These are phyloP conservation scores for Bipolaris gigantea DNA, from an alignment of 2,329 filamentous ascomycete species.

Conservation along the genomic window DNA sequence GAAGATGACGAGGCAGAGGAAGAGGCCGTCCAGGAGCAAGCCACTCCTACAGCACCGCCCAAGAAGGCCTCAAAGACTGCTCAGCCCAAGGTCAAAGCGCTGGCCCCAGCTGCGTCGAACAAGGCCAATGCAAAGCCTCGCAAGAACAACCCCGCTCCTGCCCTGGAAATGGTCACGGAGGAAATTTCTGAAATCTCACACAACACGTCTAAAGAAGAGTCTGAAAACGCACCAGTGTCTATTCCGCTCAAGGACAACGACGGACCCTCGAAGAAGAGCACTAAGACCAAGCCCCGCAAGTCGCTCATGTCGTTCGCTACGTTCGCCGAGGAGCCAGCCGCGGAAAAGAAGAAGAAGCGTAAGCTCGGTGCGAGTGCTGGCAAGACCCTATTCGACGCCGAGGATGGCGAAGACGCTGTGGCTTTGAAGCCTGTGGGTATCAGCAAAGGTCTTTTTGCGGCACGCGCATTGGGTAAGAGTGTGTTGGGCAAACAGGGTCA, in stretches of 20 bases:
- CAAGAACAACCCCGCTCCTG: constrained; percentile 43
- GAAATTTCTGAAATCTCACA: constrained; percentile 42
- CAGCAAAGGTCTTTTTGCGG: constrained; percentile 44
- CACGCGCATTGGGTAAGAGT: constrained; percentile 42
- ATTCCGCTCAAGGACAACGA: constrained; percentile 43
- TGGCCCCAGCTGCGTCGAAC: constrained; percentile 50
- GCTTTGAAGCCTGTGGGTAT: constrained; percentile 38
- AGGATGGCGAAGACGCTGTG: constrained; percentile 36
- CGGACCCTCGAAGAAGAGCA: constrained; percentile 36
- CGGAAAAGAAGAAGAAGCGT: constrained; percentile 61
- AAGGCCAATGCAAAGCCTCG: constrained; percentile 50
- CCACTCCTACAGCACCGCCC: constrained; percentile 35
- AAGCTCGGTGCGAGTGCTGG: constrained; percentile 66
- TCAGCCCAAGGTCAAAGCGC: constrained; percentile 46
- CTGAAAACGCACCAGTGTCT: constrained; percentile 42
- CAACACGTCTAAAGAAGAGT: constrained; percentile 40
- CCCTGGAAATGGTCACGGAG: constrained; percentile 50
- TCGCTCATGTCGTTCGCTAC: constrained; percentile 52
- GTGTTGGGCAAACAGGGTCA: constrained; percentile 32
- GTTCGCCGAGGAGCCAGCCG: constrained; percentile 46
- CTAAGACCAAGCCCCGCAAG: constrained; percentile 50
- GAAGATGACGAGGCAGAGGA: constrained; percentile 25
- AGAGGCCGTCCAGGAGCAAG: constrained; percentile 28
- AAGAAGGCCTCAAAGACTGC: constrained; percentile 33
- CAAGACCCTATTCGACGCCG: constrained; percentile 65